Evolutionary conservation across 352 stramenopile species (phyloP).

Genomic region (Peronospora belbahrii): DNA sequence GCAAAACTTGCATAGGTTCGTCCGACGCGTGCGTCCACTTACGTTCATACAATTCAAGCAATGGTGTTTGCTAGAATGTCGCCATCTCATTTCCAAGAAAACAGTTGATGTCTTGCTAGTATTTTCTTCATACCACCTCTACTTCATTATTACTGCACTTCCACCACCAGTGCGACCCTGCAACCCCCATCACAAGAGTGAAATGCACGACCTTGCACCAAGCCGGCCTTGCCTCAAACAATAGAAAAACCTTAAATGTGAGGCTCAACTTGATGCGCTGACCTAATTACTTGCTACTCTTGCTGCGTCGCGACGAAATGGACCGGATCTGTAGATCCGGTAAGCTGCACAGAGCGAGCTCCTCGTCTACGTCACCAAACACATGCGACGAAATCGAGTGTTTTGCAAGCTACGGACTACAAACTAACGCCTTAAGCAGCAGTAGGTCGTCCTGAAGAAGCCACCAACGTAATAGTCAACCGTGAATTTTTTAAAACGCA

Average conservation of each 20-base stretch:
- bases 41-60: too few species aligned
- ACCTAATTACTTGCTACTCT: constrained; percentile 1
- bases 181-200: constrained; percentile 11
- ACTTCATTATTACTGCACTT: too few species aligned
- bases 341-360: constrained; percentile 11
- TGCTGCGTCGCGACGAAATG: constrained; percentile 12
- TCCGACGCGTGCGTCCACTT: too few species aligned
- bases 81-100: too few species aligned
- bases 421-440: constrained; percentile 28
- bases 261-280: too few species aligned
- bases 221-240: background rate
- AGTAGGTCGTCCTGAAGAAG: too few species aligned
- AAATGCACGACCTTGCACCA: constrained; percentile 6
- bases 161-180: background rate
- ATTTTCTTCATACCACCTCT: too few species aligned
- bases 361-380: constrained; percentile 13
- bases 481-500: too few species aligned
- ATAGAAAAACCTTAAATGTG: constrained; percentile 2
- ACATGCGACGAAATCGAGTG: constrained; percentile 22
- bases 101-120: too few species aligned
- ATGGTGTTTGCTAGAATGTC: too few species aligned
- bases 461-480: too few species aligned
- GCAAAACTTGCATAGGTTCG: too few species aligned
- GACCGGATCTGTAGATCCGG: constrained; percentile 5
- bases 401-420: constrained; percentile 22